Evolutionary conservation across 345 rosid species (phyloP).

Genomic region (Clausena lansium): DNA sequence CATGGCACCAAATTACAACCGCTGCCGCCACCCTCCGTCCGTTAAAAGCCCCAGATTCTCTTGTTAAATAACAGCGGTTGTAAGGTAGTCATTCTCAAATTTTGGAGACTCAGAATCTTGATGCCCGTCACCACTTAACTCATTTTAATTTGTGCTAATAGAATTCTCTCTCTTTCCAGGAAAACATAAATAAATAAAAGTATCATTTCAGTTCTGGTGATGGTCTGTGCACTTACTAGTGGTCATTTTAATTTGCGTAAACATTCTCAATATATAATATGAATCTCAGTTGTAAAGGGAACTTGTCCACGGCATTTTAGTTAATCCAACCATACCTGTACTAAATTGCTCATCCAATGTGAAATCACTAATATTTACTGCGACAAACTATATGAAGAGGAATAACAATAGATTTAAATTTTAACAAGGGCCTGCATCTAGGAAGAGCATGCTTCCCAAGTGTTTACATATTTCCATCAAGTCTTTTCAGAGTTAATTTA

Average conservation of each 20-base stretch:
- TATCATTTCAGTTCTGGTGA: background rate
- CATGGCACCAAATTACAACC: too few species aligned
- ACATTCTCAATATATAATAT: too few species aligned
- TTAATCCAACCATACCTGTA: background rate
- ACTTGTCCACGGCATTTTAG: background rate
- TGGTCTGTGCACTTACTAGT: background rate
- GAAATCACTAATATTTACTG: constrained; percentile 7
- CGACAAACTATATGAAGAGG: background rate
- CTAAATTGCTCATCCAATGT: background rate
- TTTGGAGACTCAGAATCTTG: background rate
- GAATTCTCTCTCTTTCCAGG: too few species aligned
- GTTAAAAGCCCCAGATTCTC: too few species aligned
- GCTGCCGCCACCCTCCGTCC: too few species aligned
- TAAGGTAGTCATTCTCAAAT: too few species aligned
- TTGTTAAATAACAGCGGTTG: too few species aligned
- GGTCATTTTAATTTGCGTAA: background rate
- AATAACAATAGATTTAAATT: background rate
- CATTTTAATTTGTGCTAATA: background rate
- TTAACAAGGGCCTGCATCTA: background rate
- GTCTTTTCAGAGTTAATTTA: background rate
- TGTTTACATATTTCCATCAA: constrained; percentile 16
- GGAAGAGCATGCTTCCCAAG: constrained; percentile 6
- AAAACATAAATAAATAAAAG: background rate
- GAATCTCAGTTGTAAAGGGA: background rate
- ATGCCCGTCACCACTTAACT: background rate